Evolutionary conservation across 441 rosid genomes (phyloP).

Genomic region (Kokia cookei): DNA sequence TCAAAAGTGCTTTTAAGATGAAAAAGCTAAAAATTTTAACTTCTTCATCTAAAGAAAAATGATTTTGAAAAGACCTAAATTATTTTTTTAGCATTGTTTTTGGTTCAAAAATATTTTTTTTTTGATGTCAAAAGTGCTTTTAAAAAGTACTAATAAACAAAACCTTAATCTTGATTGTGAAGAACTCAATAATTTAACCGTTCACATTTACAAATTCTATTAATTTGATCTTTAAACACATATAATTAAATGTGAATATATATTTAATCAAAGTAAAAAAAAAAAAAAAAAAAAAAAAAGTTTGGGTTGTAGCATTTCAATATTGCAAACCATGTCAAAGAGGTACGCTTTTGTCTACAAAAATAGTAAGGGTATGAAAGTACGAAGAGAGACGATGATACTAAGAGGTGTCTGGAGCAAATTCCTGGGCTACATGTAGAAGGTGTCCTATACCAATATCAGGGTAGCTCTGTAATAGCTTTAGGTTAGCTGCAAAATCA

Average conservation of each 20-base stretch:
- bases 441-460: slow-evolving; percentile 45
- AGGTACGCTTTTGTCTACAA: not conserved
- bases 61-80: too few species aligned
- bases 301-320: too few species aligned
- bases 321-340: slow-evolving; percentile 1
- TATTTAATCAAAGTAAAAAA: not conserved
- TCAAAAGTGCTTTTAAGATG: too few species aligned
- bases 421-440: slow-evolving; percentile 51
- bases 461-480: slow-evolving; percentile 56
- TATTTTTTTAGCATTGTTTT: too few species aligned
- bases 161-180: not conserved
- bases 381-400: slow-evolving; percentile 24
- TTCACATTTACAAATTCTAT: not conserved
- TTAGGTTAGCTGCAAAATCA: slow-evolving; percentile 58
- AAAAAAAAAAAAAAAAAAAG: too few species aligned
- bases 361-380: not conserved
- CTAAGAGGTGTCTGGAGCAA: slow-evolving; percentile 42
- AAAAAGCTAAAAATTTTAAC: too few species aligned
- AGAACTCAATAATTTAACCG: not conserved
- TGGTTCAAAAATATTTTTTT: too few species aligned
- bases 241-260: not conserved
- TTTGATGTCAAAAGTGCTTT: too few species aligned
- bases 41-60: too few species aligned
- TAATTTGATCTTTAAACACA: not conserved
- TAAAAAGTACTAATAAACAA: too few species aligned